Base-by-base conservation (phyloP, 2,329 filamentous ascomycete genomes). In the Cordyceps pruinosa region DNA sequence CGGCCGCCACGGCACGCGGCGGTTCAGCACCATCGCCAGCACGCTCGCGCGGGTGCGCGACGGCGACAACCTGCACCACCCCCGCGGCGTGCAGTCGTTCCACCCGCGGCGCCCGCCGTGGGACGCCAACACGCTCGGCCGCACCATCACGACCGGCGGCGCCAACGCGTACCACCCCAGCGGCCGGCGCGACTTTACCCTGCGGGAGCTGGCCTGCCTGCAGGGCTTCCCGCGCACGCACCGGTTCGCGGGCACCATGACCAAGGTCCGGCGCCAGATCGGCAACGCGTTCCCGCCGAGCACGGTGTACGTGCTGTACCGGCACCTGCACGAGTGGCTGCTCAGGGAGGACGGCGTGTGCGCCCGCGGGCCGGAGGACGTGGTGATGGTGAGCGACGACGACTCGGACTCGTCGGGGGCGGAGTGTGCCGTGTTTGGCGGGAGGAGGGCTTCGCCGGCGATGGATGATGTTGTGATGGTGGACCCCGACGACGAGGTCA, bases 261-360 rank as follows among this genome's bases (percentile, higher is more conserved):
- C 68, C 1, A 68, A 66, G 15, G 71, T 82, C 17, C 80, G 80
- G 62, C 79, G 75, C 61, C 88, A 91, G 66, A 88, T 93, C 61
- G 89, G 89, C 0, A 93, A 94, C 64, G 89, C 89, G 0, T 90
- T 93, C 17, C 87, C 90, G 0, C 83, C 88, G 0, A 72, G 72
- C 28, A 77, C 80, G 0, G 82, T 82, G 3, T 70, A 71, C 26
- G 69, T 76, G 0, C 64, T 84, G 0, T 82, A 78, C 60, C 65
- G 67, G n/a, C 77, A 81, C 49, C 63, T 84, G 9, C 68, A 75
- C 19, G 60, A 66, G 8, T 80, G 75, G 70, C 65, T 84, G 1
- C 66, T 80, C 15, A 60, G 66, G 1, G 65, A 73, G 21, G 80
- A 83, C 55, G 66, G 70, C 0, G 35, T 51, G 9, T 9, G 8